Conservation (phyloP, 305 asterid species). For the Ilex paraguariensis region DNA sequence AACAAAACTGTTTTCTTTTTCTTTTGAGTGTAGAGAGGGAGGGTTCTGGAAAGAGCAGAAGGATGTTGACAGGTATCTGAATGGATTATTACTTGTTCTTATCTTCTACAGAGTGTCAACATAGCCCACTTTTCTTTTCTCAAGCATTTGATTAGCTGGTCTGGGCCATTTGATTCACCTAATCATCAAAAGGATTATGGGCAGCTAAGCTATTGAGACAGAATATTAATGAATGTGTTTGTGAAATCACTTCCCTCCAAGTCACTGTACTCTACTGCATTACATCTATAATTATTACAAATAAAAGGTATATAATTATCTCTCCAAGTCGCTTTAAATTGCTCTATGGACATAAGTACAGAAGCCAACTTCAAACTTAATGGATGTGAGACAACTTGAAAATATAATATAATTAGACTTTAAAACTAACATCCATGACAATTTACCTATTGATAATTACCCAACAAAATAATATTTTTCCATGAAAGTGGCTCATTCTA, state of each 20-base stretch:
- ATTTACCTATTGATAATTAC: too few relatives aligned
- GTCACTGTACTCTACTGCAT: too few relatives aligned
- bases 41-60: constrained; percentile 48
- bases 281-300: not conserved
- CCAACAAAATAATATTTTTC: too few relatives aligned
- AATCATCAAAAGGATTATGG: constrained; percentile 30
- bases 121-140: constrained; percentile 4
- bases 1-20: too few relatives aligned
- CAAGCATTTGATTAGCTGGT: constrained; percentile 30
- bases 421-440: too few relatives aligned
- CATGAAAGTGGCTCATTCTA: too few relatives aligned
- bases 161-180: constrained; percentile 28
- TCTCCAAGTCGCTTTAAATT: too few relatives aligned
- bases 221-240: not conserved
- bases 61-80: constrained; percentile 34
- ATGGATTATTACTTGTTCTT: constrained; percentile 31
- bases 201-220: constrained; percentile 32
- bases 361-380: too few relatives aligned
- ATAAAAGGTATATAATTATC: too few relatives aligned
- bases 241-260: not conserved
- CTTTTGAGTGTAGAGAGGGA: constrained; percentile 1
- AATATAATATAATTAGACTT: too few relatives aligned
- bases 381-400: too few relatives aligned
- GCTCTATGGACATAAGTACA: too few relatives aligned
- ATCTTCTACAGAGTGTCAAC: constrained; percentile 45